Percentiles rank a stretch among this genome's conserved stretches.
These are phyloP conservation scores for cucumber (Cucumis sativus) DNA, from an alignment of 306 rosid species.

Conservation along the genomic window Cucumber_9930_V3 NC_026659.2:26471501-26472000, in stretches of 20 bases:
- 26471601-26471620: neutral
- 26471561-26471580: neutral
- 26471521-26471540: neutral
- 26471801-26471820: neutral
- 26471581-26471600: neutral
- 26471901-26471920: neutral
- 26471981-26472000: too few relatives aligned
- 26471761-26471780: neutral
- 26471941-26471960: too few relatives aligned
- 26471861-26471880: neutral
- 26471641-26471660: neutral
- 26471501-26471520: neutral
- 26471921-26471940: too few relatives aligned
- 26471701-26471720: neutral
- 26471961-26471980: too few relatives aligned
- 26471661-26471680: neutral
- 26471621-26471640: neutral
- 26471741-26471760: neutral
- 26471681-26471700: conserved; percentile 1
- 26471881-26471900: neutral
- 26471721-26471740: neutral
- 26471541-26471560: neutral
- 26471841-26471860: neutral
- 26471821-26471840: conserved; percentile 3
- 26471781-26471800: neutral